Evolutionary conservation across 192 early-diverging fungal species (phyloP), one percentile per base, ranked within the genome.

Genomic region (Gonapodya sp.): DNA sequence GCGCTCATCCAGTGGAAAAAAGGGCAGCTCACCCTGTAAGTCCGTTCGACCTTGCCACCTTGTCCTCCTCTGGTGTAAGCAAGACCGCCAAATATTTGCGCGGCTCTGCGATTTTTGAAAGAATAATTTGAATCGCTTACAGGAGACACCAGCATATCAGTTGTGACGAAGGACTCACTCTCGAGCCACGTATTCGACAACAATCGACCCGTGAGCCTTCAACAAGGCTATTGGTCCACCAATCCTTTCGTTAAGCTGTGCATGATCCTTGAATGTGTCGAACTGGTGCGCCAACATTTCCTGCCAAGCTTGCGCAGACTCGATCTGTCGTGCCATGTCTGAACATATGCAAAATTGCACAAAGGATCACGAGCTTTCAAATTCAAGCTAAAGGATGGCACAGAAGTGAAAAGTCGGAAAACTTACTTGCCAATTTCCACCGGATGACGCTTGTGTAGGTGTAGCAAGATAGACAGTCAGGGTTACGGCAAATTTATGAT

Each of bases 31-130:
- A 64, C 95, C 82, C 95, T 89, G 85, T 95, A 95, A 34, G 95
- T 84, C 81, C 95, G 87, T 87, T 96, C 95, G 18, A 96, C 89
- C 82, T 92, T 91, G 83, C 91, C 91, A 36, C 87, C 91, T 79
- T 92, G 91, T 1, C 89, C 92, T 35, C 95, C 95, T 75, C 94
- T 89, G 18, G 91, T 89, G 79, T 95, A 96, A 0, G 91, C 83
- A 36, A 96, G 80, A 36, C 95, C 95, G 80, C 95, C 95, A 90
- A 95, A 95, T 82, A 96, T 95, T 84, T 95, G 95, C 18, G 93
- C 88, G 2, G 95, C 95, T 86, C 95, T 94, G 79, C 94, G 90
- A 64, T 8, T n/a, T n/a, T n/a, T n/a, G n/a, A n/a, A n/a, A n/a
- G n/a, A n/a, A n/a, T n/a, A n/a, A n/a, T n/a, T n/a, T n/a, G n/a